phyloP scores from a whole-genome alignment of 305 asterid species.

The Petunia hybrid region DNA sequence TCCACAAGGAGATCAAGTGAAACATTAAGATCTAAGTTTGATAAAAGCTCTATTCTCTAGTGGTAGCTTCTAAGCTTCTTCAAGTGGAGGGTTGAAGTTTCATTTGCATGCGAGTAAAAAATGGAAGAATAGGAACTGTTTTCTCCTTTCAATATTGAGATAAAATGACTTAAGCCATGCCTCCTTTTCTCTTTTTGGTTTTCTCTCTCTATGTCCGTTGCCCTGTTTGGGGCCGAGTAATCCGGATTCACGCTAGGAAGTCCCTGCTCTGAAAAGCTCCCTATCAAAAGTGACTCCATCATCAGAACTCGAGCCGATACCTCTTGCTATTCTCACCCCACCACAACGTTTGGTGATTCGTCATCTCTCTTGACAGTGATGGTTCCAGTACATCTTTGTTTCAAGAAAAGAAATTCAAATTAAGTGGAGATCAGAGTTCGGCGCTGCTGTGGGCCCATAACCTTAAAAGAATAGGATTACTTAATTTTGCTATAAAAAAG shows the following conservation, averaged over 20 bases:
- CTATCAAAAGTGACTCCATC: no score
- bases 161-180: not conserved
- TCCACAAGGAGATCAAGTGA: slow-evolving; percentile 27
- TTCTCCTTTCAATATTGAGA: slow-evolving; percentile 1
- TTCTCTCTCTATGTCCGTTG: no score
- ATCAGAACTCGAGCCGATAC: no score
- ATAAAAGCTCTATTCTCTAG: not conserved
- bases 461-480: not conserved
- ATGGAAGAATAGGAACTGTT: slow-evolving; percentile 4
- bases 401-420: not conserved
- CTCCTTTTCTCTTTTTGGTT: no score
- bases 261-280: no score
- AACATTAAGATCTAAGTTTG: slow-evolving; percentile 6
- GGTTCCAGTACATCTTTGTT: slow-evolving; percentile 21
- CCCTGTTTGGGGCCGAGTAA: no score
- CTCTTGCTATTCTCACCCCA: no score
- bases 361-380: not conserved
- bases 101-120: slow-evolving; percentile 5
- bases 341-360: not conserved
- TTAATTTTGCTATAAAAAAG: not conserved
- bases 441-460: slow-evolving; percentile 23
- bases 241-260: no score
- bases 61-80: slow-evolving; percentile 17
- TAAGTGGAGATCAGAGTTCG: slow-evolving; percentile 19
- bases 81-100: slow-evolving; percentile 20